phyloP scores from a whole-genome alignment of 257 asterid genomes.

The Solanum megistacrolobum region DNA sequence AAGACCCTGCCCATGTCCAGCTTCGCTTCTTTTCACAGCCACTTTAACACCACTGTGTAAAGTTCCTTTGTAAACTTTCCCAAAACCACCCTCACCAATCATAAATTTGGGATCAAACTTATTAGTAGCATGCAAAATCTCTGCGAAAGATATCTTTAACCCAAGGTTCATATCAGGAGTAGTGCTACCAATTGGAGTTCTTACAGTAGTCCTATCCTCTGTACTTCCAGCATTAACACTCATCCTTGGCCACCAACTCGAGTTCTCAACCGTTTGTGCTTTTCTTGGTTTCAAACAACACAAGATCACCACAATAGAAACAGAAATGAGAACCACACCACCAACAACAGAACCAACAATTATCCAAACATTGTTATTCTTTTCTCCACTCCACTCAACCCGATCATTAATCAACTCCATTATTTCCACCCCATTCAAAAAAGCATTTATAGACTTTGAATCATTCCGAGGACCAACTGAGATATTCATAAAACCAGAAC shows the following conservation, averaged over 20 bases:
- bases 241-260: constrained; percentile 14
- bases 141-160: constrained; percentile 28
- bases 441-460: neutral
- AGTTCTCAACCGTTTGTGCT: constrained; percentile 5
- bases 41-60: constrained; percentile 35
- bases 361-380: neutral
- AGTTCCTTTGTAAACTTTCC: constrained; percentile 48
- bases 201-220: constrained; percentile 13
- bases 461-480: constrained; percentile 18
- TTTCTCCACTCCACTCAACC: neutral
- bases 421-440: constrained; percentile 56
- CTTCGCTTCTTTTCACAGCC: constrained; percentile 57
- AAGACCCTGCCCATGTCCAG: constrained; percentile 42
- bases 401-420: constrained; percentile 25
- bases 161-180: constrained; percentile 33
- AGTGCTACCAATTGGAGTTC: constrained; percentile 11
- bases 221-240: constrained; percentile 18
- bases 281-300: constrained; percentile 15
- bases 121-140: constrained; percentile 35
- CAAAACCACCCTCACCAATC: constrained; percentile 62
- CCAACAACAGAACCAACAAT: constrained; percentile 28
- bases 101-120: constrained; percentile 20
- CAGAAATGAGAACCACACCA: constrained; percentile 8
- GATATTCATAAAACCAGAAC: constrained; percentile 34
- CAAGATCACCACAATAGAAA: neutral